Percentiles rank a stretch among this genome's conserved stretches.
phyloP scores from a whole-genome alignment of 306 rosid species.

The Pachyrhizus erosus region DNA sequence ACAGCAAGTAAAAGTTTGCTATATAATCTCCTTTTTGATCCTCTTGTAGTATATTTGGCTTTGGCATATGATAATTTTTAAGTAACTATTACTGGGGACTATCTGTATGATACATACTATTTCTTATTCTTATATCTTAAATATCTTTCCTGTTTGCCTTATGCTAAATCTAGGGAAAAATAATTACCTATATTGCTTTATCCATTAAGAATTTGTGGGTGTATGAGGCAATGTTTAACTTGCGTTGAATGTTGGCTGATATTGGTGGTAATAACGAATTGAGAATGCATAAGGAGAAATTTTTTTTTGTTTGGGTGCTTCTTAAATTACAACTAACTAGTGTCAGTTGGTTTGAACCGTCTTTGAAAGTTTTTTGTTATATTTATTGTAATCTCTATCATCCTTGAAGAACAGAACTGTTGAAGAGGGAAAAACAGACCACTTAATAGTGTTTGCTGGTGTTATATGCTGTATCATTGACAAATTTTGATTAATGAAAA shows the following conservation, averaged over 20 bases:
- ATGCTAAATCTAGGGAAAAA: not conserved
- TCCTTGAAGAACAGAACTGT: too few species aligned
- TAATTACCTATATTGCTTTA: not conserved
- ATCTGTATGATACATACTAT: not conserved
- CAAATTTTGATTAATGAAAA: not conserved
- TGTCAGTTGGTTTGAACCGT: not conserved
- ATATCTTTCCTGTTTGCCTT: slow-evolving; percentile 1
- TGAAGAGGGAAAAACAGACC: too few species aligned
- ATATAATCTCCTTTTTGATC: not conserved
- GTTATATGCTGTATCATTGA: not conserved
- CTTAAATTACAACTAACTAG: not conserved
- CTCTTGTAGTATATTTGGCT: not conserved
- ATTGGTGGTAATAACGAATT: not conserved
- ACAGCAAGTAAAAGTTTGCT: not conserved
- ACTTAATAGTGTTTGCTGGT: not conserved
- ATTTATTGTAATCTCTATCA: too few species aligned
- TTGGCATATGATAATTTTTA: not conserved
- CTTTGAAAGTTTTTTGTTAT: too few species aligned
- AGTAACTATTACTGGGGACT: not conserved
- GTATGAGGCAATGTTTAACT: not conserved
- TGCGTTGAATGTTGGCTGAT: not conserved
- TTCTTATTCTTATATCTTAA: not conserved
- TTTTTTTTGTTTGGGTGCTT: not conserved
- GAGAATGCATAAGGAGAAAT: not conserved
- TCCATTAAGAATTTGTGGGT: too few species aligned